A percentile compares a stretch with the other conserved stretches of the same genome.
Conservation (phyloP, 78 protist genomes). For the Dictyostelium capitatum region DNA sequence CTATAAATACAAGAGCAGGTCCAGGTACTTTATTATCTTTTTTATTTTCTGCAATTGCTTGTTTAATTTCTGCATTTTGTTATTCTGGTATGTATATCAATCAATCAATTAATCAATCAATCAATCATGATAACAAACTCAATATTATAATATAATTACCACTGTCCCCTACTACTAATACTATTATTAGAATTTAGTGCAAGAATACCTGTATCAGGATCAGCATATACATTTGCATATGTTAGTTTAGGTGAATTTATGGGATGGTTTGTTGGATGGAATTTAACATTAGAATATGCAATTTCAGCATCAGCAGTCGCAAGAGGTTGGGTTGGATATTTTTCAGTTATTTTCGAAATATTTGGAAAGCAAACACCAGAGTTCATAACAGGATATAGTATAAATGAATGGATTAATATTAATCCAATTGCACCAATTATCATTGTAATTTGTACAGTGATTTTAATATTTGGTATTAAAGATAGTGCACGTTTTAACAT, state of each 20-base stretch:
- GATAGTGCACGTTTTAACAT: constrained; percentile 66
- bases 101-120: no score
- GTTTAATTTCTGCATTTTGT: constrained; percentile 77
- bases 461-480: constrained; percentile 81
- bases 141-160: no score
- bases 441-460: constrained; percentile 38
- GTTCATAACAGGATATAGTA: constrained; percentile 7
- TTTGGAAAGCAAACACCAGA: constrained; percentile 41
- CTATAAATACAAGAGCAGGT: constrained; percentile 74
- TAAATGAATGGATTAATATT: constrained; percentile 1
- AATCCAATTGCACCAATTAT: constrained; percentile 55
- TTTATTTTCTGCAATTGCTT: constrained; percentile 63
- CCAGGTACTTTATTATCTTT: constrained; percentile 86
- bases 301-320: constrained; percentile 86
- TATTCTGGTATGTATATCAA: constrained; percentile 58
- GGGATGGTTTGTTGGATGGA: constrained; percentile 82
- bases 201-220: constrained; percentile 80
- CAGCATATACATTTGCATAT: constrained; percentile 86
- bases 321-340: constrained; percentile 83
- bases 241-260: constrained; percentile 77
- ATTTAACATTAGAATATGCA: constrained; percentile 83
- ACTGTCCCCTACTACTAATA: no score
- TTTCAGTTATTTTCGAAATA: constrained; percentile 18
- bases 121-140: no score
- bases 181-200: constrained; percentile 66